Base-by-base conservation (phyloP, 176 grass and related monocot species). In the Phoenix roebelenii region DNA sequence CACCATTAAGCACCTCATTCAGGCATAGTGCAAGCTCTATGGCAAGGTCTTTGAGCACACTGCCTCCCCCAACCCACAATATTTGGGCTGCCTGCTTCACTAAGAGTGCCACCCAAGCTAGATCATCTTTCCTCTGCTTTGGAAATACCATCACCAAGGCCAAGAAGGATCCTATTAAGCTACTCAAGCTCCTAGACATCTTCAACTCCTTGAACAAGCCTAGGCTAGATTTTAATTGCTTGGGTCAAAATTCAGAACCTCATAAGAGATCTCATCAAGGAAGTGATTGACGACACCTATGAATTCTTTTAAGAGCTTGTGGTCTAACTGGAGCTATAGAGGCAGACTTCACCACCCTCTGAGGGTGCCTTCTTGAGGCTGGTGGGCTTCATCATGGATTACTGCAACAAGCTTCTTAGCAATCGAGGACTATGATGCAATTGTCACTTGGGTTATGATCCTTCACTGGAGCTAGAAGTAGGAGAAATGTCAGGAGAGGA, bases 141-240 rank as follows among this genome's bases (percentile, higher is more conserved):
- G 87, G 83, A 1, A 67, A 64, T 39, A 79, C 87, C 0, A 79
- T 73, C 28, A 50, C 79, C 5, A 72, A 86, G 57, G 64, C 83
- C 17, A 91, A 91, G 82, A 91, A 91, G 67, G 87, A 91, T 17
- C 87, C 87, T 7, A 91, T 91, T 65, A 91, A 91, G 55, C 83
- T 91, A 25, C 52, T 80, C 20, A 20, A 20, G 20, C 20, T 20
- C 20, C 67, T 70, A 5, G 67, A 70, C 1, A 48, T 70, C 30
- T 70, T 70, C 54, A 54, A 54, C 32, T 25, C 67, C 3, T 24
- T 70, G 54, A 70, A 58, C 67, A 70, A 49, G 24, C 54, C 58
- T 35, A 49, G 67, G 25, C 50, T 70, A 19, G 67, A 70, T 22
- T 70, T 70, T 35, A 70, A 70, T 22, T 18, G 54, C 67, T 4